Conservation (phyloP, 805 yeast species). For the Debaryomyces maramus region DNA sequence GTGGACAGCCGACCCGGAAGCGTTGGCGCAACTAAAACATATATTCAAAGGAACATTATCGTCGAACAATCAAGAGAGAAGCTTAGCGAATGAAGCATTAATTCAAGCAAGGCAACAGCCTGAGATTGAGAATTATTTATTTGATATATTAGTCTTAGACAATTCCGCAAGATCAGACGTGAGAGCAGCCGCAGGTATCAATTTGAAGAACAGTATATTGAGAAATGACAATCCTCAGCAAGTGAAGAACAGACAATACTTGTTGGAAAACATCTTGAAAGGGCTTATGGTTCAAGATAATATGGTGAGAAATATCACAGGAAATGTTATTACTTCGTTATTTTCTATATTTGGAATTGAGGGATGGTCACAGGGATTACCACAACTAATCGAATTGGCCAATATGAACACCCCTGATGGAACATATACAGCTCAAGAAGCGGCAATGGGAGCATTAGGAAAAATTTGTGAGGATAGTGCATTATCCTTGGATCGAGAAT, state of each 20-base stretch:
- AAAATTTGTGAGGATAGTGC: constrained; percentile 91
- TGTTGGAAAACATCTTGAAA: constrained; percentile 46
- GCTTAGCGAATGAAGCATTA: constrained; percentile 71
- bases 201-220: constrained; percentile 74
- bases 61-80: constrained; percentile 51
- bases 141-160: constrained; percentile 63
- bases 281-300: constrained; percentile 56
- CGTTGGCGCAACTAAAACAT: constrained; percentile 61
- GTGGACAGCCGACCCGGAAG: constrained; percentile 70
- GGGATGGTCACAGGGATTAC: constrained; percentile 75
- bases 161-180: constrained; percentile 46
- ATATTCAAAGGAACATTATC: constrained; percentile 76
- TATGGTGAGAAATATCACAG: constrained; percentile 84
- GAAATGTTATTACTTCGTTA: constrained; percentile 83
- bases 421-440: constrained; percentile 49
- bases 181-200: constrained; percentile 86
- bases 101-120: constrained; percentile 67
- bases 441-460: constrained; percentile 77
- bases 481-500: constrained; percentile 60
- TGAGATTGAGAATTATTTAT: constrained; percentile 78
- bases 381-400: constrained; percentile 64
- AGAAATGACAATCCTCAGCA: constrained; percentile 28
- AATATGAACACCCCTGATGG: constrained; percentile 20
- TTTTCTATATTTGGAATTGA: constrained; percentile 67
- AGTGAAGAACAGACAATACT: constrained; percentile 29